Evolutionary conservation across 139 green algal genomes (phyloP), one percentile per base, ranked within the genome.

Genomic region (Micractinium sp.): DNA sequence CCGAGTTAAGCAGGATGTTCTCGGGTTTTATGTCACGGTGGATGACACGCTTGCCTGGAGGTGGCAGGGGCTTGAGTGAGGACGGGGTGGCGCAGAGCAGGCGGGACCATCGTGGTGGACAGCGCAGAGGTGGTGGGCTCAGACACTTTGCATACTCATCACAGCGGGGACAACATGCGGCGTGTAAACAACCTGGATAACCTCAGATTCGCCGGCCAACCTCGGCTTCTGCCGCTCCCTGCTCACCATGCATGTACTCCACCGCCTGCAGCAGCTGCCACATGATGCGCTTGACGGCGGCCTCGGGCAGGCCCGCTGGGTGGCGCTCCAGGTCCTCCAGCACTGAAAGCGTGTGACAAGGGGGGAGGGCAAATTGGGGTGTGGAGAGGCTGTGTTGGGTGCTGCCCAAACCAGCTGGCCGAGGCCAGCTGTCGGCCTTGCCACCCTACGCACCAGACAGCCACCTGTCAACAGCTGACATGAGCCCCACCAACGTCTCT

Each of bases 11-110:
- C 69, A 99, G 94, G 85, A 99, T 95, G 94, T 99, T 99, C 91
- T 99, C 96, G 7, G 94, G 95, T 91, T 99, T 99, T 88, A 99
- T 95, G 89, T 99, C 97, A 4, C 95, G 90, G 89, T 98, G 96
- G 35, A 93, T 86, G 18, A 95, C 69, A 23, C 86, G 90, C 77
- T 86, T 86, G 63, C 31, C 85, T 88, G 85, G 69, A 88, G 14
- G 22, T 22, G 36, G 76, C 20, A 25, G 16, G 20, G 80, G 47
- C 47, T 56, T 9, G 47, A 56, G 47, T 56, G 27, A 85, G 18
- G 29, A 39, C 4, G 1, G 36, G 31, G 25, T n/a, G 39, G 23
- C 67, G n/a, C 67, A 4, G 14, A 18, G 67, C 67, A 35, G 67
- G 67, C 67, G 27, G 22, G 9, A 18, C 67, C 67, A 33, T 33